These are phyloP conservation scores for Paecilomyces sp. DNA, from an alignment of 2,329 filamentous ascomycete genomes.

Conservation along the genomic window DNA sequence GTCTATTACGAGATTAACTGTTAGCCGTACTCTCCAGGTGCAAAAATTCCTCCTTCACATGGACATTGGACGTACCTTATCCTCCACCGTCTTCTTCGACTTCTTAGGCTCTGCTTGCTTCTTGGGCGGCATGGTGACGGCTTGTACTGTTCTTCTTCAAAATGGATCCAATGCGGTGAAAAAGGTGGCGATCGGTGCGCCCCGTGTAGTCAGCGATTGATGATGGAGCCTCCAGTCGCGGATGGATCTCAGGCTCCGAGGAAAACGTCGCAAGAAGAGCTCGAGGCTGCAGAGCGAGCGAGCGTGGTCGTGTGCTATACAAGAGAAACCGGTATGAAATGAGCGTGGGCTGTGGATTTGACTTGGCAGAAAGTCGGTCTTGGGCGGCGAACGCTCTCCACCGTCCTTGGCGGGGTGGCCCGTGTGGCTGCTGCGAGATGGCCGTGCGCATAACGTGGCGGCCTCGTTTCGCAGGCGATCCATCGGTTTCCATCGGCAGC, in stretches of 20 bases:
- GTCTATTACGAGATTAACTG: conserved; percentile 44
- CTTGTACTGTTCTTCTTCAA: conserved; percentile 7
- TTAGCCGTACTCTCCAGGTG: conserved; percentile 8
- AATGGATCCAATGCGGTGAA: conserved; percentile 8
- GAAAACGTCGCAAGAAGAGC: not conserved
- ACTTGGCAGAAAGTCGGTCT: not conserved
- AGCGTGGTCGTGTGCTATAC: not conserved
- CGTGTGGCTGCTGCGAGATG: not conserved
- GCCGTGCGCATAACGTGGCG: not conserved
- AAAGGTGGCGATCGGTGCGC: conserved; percentile 1
- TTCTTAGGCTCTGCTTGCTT: conserved; percentile 40
- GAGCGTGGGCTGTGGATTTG: not conserved
- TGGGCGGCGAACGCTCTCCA: not conserved
- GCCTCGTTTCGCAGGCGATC: not conserved
- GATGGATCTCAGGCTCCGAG: not conserved
- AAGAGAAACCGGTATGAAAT: not conserved
- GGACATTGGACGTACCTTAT: conserved; percentile 52
- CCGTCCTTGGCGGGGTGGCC: not conserved
- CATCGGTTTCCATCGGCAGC: not conserved
- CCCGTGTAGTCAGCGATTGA: not conserved
- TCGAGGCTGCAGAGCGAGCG: not conserved
- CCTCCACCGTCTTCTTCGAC: conserved; percentile 58
- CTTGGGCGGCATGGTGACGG: conserved; percentile 42
- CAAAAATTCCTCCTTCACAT: not conserved
- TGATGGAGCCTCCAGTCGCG: not conserved